These are phyloP conservation scores for Datisca glomerata DNA, from an alignment of 306 rosid genomes.

Conservation along the genomic window DNA sequence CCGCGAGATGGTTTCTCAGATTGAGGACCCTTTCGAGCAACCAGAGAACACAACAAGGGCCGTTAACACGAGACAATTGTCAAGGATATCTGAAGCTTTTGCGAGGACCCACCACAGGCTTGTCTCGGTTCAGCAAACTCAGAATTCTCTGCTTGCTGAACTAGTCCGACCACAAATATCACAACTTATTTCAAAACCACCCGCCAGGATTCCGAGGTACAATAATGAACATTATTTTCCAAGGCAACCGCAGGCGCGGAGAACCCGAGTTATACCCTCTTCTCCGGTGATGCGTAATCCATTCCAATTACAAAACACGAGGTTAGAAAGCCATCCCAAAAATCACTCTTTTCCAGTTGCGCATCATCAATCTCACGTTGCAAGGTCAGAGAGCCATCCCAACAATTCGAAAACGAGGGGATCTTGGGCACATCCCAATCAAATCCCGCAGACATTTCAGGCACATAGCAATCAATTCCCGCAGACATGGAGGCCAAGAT, in stretches of 20 bases:
- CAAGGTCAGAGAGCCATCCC: not conserved
- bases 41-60: conserved; percentile 60
- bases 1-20: conserved; percentile 28
- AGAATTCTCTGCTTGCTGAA: conserved; percentile 20
- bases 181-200: conserved; percentile 7
- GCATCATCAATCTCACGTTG: not conserved
- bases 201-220: conserved; percentile 6
- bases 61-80: conserved; percentile 32
- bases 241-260: not conserved
- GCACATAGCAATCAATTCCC: conserved; percentile 17
- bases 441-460: too few relatives aligned
- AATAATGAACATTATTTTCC: conserved; percentile 4
- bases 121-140: conserved; percentile 17
- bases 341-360: not conserved
- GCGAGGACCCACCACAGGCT: conserved; percentile 20
- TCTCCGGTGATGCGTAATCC: too few relatives aligned
- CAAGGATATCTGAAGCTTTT: conserved; percentile 44
- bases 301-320: too few relatives aligned
- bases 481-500: conserved; percentile 43
- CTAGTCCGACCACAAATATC: conserved; percentile 32
- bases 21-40: conserved; percentile 94
- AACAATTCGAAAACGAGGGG: conserved; percentile 3
- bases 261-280: too few relatives aligned
- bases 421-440: too few relatives aligned
- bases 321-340: too few relatives aligned